A percentile compares a stretch with the other conserved stretches of the same genome.
Conservation (phyloP, 2,329 filamentous ascomycete genomes). For the Xylariaceae sp. region DNA sequence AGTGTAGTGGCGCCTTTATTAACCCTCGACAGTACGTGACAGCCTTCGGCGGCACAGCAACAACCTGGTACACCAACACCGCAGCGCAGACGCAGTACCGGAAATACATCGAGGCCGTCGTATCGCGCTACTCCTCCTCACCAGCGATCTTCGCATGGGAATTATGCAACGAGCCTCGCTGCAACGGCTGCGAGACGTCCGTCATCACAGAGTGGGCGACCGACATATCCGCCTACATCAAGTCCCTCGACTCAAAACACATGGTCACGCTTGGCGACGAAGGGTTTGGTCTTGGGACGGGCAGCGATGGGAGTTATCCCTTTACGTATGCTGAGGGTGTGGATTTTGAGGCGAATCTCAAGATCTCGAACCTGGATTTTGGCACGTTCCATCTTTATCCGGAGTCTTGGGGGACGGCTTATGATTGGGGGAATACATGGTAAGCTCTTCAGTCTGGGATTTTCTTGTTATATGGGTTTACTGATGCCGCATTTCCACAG, state of each 20-base stretch:
- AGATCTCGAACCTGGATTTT: conserved; percentile 28
- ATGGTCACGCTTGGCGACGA: conserved; percentile 61
- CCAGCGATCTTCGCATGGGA: conserved; percentile 51
- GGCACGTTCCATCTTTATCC: conserved; percentile 38
- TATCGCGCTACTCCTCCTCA: conserved; percentile 44
- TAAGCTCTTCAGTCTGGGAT: background rate
- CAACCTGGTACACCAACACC: conserved; percentile 52
- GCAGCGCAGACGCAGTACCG: conserved; percentile 51
- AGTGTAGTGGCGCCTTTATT: no score
- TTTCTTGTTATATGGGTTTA: background rate
- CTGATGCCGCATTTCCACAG: background rate
- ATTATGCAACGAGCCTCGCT: conserved; percentile 53
- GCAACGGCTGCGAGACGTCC: conserved; percentile 49
- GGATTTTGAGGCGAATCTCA: conserved; percentile 42
- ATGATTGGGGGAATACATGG: conserved; percentile 35
- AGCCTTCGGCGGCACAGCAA: conserved; percentile 50
- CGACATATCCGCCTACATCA: conserved; percentile 56
- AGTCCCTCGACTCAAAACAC: conserved; percentile 56
- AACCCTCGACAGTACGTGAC: conserved; percentile 41
- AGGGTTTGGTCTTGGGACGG: conserved; percentile 36
- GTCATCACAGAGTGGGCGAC: conserved; percentile 56
- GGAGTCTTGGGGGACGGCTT: conserved; percentile 32
- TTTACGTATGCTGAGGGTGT: conserved; percentile 48
- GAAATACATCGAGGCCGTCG: conserved; percentile 45
- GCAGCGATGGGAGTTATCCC: conserved; percentile 46